Conservation (phyloP, 2,329 filamentous ascomycete species). For the Pseudocercospora macadamiae region DNA sequence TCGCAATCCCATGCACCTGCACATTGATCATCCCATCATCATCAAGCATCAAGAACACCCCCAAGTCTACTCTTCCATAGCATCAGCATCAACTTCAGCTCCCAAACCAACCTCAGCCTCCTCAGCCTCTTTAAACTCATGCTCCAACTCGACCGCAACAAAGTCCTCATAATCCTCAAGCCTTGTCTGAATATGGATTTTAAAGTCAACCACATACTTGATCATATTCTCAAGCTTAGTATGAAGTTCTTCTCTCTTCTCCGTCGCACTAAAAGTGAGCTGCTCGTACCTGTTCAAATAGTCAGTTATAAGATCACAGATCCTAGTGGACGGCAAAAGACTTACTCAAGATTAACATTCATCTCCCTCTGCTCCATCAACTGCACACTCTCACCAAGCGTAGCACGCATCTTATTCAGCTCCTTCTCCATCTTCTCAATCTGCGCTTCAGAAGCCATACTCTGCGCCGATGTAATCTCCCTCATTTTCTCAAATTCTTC, state of each 20-base stretch:
- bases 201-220: slow-evolving; percentile 98
- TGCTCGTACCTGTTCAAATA: slow-evolving; percentile 77
- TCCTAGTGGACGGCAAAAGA: slow-evolving; percentile 27
- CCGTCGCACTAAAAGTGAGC: slow-evolving; percentile 78
- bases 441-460: slow-evolving; percentile 85
- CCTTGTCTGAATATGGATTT: slow-evolving; percentile 91
- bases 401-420: slow-evolving; percentile 85
- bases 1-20: too few relatives aligned
- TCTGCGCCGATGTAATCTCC: slow-evolving; percentile 79
- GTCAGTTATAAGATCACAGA: not conserved
- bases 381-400: slow-evolving; percentile 82
- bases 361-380: slow-evolving; percentile 94
- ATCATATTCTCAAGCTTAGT: slow-evolving; percentile 95
- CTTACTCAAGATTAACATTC: slow-evolving; percentile 92
- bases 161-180: slow-evolving; percentile 94
- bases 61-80: slow-evolving; percentile 20
- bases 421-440: slow-evolving; percentile 99
- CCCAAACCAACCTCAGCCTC: slow-evolving; percentile 31
- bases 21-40: slow-evolving; percentile 15
- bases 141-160: slow-evolving; percentile 88
- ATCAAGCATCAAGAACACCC: not conserved
- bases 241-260: slow-evolving; percentile 94
- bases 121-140: slow-evolving; percentile 56
- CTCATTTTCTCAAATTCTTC: slow-evolving; percentile 94
- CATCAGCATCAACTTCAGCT: slow-evolving; percentile 16